Conservation (phyloP, 23 red algal genomes). For the Gracilariopsis chorda region DNA sequence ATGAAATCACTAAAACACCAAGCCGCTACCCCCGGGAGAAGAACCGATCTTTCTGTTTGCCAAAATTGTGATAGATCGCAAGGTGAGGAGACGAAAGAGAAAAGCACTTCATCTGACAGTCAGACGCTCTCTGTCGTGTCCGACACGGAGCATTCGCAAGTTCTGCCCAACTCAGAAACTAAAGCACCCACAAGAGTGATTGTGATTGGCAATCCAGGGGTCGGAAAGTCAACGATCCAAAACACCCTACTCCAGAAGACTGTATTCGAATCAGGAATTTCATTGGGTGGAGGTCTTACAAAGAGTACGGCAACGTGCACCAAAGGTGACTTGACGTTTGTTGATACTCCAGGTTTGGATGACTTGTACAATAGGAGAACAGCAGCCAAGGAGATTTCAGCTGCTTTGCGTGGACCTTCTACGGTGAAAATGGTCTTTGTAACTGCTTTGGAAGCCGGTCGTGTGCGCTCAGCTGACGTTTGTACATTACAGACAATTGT, state of each 20-base stretch:
- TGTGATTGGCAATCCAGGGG: background rate
- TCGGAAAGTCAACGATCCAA: background rate
- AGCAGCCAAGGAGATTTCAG: background rate
- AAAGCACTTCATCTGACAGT: background rate
- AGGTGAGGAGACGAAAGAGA: background rate
- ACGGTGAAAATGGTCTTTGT: background rate
- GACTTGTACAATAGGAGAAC: background rate
- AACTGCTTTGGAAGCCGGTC: background rate
- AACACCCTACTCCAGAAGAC: background rate
- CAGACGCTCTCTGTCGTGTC: too few relatives aligned
- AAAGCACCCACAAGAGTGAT: background rate
- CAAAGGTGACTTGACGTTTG: background rate
- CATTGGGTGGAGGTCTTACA: background rate
- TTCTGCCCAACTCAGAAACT: background rate
- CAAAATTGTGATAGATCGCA: too few relatives aligned
- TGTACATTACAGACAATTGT: background rate
- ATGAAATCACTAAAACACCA: too few relatives aligned
- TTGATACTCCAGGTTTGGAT: conserved; percentile 1
- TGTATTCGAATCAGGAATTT: background rate
- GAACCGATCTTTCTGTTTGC: too few relatives aligned
- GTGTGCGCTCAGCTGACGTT: background rate
- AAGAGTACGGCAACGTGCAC: background rate
- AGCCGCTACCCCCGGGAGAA: too few relatives aligned
- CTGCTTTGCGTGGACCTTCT: background rate
- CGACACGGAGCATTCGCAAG: too few relatives aligned